Evolutionary conservation across 1,284 basidiomycete species (phyloP).

Genomic region (Malassezia slooffiae): DNA sequence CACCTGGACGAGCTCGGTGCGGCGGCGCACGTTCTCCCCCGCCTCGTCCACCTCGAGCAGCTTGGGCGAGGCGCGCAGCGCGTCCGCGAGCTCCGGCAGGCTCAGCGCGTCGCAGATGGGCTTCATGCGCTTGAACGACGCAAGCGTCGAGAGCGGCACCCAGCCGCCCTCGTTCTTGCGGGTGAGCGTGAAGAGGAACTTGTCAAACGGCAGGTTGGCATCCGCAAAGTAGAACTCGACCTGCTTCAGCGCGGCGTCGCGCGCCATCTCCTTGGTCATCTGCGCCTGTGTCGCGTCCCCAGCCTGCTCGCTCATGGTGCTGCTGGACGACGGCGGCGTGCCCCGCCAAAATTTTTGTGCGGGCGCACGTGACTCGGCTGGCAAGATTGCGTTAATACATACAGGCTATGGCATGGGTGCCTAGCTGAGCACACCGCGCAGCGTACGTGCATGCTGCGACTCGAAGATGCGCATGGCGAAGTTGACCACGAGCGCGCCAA

Average conservation of each 20-base stretch:
- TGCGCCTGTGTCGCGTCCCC: too few relatives aligned
- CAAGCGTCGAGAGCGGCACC: conserved; percentile 75
- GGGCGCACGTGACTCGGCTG: too few relatives aligned
- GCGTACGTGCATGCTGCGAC: conserved; percentile 17
- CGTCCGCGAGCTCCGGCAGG: conserved; percentile 29
- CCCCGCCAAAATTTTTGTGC: background rate
- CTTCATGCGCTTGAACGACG: conserved; percentile 90
- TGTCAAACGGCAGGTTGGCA: conserved; percentile 90
- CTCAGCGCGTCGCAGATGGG: conserved; percentile 49
- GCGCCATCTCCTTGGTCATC: conserved; percentile 6
- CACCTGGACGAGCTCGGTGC: conserved; percentile 49
- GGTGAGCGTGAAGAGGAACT: conserved; percentile 66
- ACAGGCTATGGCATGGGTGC: too few relatives aligned
- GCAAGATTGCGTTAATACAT: too few relatives aligned
- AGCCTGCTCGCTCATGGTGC: too few relatives aligned
- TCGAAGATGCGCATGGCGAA: conserved; percentile 36
- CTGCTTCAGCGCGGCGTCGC: conserved; percentile 13
- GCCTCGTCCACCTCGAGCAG: conserved; percentile 67
- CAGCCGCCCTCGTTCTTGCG: conserved; percentile 56
- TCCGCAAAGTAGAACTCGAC: conserved; percentile 89
- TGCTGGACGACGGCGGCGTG: too few relatives aligned
- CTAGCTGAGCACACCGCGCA: conserved; percentile 31
- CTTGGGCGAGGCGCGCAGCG: conserved; percentile 22
- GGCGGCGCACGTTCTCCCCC: conserved; percentile 62
- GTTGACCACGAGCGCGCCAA: conserved; percentile 35